These are phyloP conservation scores for Ganoderma meredithae DNA, from an alignment of 1,284 basidiomycete species.

Conservation along the genomic window DNA sequence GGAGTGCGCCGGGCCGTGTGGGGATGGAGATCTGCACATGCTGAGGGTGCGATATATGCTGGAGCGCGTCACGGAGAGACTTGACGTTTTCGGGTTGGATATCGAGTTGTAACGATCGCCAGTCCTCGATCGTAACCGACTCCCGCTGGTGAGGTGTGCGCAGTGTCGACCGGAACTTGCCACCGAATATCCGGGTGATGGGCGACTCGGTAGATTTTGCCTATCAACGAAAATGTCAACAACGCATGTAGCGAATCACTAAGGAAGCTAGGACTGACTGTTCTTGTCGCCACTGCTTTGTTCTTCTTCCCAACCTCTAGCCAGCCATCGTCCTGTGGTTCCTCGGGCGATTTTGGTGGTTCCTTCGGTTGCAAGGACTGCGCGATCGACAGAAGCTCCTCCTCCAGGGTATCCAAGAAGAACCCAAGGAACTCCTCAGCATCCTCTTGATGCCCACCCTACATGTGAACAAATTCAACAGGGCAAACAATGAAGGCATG, in stretches of 20 bases:
- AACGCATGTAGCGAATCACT: background rate
- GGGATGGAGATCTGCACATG: conserved; percentile 77
- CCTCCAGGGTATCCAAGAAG: conserved; percentile 94
- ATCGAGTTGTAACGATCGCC: conserved; percentile 89
- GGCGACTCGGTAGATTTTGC: conserved; percentile 86
- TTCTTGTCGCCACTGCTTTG: conserved; percentile 82
- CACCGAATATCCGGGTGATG: conserved; percentile 92
- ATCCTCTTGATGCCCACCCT: conserved; percentile 96
- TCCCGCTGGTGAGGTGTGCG: conserved; percentile 86
- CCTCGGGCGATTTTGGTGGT: conserved; percentile 34
- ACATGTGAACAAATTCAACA: conserved; percentile 12
- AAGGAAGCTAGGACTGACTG: conserved; percentile 53
- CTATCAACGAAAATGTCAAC: conserved; percentile 46
- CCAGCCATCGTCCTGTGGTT: conserved; percentile 76
- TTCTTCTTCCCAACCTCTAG: conserved; percentile 94
- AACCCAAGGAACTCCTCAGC: conserved; percentile 99
- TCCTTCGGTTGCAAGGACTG: conserved; percentile 51
- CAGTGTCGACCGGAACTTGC: conserved; percentile 90
- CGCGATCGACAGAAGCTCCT: conserved; percentile 82
- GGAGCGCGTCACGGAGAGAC: conserved; percentile 86
- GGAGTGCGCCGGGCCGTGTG: conserved; percentile 62
- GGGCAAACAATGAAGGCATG: background rate
- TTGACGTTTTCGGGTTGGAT: conserved; percentile 85
- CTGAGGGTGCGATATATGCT: conserved; percentile 84
- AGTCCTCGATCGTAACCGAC: conserved; percentile 92